Percentiles rank a stretch among this genome's conserved stretches.
Evolutionary conservation across 768 basidiomycete species (phyloP).

Genomic region (Trametes cinnabarina): DNA sequence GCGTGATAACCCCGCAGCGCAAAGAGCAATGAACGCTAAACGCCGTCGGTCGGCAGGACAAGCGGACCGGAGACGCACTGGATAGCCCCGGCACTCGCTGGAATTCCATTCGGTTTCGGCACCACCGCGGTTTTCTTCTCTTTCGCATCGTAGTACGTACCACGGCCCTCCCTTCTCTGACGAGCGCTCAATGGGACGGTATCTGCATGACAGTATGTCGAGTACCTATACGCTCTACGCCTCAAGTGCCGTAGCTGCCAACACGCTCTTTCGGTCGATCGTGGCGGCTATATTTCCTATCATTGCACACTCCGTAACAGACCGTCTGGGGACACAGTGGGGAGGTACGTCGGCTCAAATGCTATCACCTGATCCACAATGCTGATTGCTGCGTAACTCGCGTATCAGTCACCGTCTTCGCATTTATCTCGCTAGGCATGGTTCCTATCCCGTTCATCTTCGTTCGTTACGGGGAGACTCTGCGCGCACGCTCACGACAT

Average conservation of each 20-base stretch:
- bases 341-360: conserved; percentile 9
- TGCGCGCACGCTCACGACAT: conserved; percentile 24
- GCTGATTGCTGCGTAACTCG: too few relatives aligned
- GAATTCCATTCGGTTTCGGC: conserved; percentile 23
- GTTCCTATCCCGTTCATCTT: conserved; percentile 26
- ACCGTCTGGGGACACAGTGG: conserved; percentile 23
- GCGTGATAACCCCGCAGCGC: background rate
- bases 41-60: conserved; percentile 14
- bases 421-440: conserved; percentile 21
- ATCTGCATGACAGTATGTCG: conserved; percentile 6
- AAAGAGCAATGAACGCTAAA: too few relatives aligned
- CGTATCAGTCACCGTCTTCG: conserved; percentile 23
- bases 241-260: conserved; percentile 22
- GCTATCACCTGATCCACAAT: too few relatives aligned
- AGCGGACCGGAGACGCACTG: conserved; percentile 23
- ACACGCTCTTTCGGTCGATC: conserved; percentile 21
- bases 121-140: conserved; percentile 22
- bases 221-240: conserved; percentile 22
- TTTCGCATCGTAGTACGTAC: conserved; percentile 23
- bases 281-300: conserved; percentile 22
- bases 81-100: conserved; percentile 24
- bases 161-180: background rate
- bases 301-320: conserved; percentile 17
- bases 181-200: background rate
- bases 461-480: conserved; percentile 21